phyloP scores from a whole-genome alignment of 257 asterid genomes.

The Cordia subcordata region DNA sequence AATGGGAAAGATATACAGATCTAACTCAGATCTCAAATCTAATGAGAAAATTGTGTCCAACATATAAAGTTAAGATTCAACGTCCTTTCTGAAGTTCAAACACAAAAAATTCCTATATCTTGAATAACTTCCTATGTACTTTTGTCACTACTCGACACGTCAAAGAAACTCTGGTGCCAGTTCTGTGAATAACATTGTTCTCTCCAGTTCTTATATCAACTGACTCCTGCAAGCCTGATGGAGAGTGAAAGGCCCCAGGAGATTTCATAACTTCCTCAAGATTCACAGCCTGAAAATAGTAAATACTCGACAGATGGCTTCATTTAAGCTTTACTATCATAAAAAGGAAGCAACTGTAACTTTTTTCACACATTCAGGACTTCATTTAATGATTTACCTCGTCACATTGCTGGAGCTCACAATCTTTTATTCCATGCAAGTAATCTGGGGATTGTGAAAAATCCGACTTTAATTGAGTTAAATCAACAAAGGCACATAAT shows the following conservation, averaged over 20 bases:
- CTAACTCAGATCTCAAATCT: too few relatives aligned
- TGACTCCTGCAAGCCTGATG: constrained; percentile 19
- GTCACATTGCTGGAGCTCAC: constrained; percentile 48
- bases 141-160: constrained; percentile 75
- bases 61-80: not conserved
- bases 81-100: not conserved
- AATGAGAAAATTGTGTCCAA: too few relatives aligned
- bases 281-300: constrained; percentile 62
- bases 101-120: constrained; percentile 24
- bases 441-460: constrained; percentile 39
- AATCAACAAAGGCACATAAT: not conserved
- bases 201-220: constrained; percentile 21
- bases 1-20: too few relatives aligned
- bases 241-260: constrained; percentile 16
- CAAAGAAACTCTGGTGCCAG: constrained; percentile 68
- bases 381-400: constrained; percentile 30
- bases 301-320: not conserved
- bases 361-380: not conserved
- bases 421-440: constrained; percentile 84
- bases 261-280: constrained; percentile 15
- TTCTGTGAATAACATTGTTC: constrained; percentile 46
- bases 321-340: too few relatives aligned
- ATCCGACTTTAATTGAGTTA: not conserved
- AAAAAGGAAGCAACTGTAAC: not conserved
- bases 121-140: constrained; percentile 60